phyloP scores from a whole-genome alignment of 345 rosid species.

The Citrus inodora region DNA sequence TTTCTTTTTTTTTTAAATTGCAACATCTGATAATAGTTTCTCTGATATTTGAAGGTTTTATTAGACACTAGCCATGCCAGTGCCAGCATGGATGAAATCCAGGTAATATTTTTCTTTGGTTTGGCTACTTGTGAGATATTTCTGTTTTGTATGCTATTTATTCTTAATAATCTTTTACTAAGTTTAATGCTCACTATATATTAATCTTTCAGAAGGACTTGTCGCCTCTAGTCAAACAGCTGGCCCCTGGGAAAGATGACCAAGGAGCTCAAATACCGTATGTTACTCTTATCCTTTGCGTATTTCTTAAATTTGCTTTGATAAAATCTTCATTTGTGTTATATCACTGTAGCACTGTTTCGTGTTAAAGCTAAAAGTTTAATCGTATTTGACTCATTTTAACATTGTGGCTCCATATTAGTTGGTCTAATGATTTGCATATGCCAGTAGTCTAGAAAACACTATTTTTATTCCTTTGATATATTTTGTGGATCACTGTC shows the following conservation, averaged over 20 bases:
- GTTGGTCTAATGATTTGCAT: background rate
- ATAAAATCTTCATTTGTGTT: background rate
- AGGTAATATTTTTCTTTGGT: constrained; percentile 39
- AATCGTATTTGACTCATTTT: background rate
- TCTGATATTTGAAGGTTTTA: constrained; percentile 54
- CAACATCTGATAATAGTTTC: constrained; percentile 16
- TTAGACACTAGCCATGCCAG: constrained; percentile 55
- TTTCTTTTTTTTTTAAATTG: background rate
- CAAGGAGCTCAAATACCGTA: constrained; percentile 79
- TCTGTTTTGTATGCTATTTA: constrained; percentile 13
- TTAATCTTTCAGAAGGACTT: constrained; percentile 57
- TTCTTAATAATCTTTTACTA: background rate
- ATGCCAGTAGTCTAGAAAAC: background rate
- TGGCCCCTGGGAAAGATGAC: constrained; percentile 65
- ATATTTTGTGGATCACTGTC: background rate
- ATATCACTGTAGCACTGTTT: background rate
- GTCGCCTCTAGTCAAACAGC: constrained; percentile 70
- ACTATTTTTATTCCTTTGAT: background rate
- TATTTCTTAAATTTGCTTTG: background rate
- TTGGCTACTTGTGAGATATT: background rate
- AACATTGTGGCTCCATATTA: background rate
- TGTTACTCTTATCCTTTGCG: constrained; percentile 19
- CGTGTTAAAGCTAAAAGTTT: background rate
- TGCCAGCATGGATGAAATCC: constrained; percentile 72
- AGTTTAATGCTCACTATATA: background rate